These are phyloP conservation scores for Aspergillus wentii DNA, from an alignment of 495 filamentous ascomycete species.

Conservation along the genomic window DNA sequence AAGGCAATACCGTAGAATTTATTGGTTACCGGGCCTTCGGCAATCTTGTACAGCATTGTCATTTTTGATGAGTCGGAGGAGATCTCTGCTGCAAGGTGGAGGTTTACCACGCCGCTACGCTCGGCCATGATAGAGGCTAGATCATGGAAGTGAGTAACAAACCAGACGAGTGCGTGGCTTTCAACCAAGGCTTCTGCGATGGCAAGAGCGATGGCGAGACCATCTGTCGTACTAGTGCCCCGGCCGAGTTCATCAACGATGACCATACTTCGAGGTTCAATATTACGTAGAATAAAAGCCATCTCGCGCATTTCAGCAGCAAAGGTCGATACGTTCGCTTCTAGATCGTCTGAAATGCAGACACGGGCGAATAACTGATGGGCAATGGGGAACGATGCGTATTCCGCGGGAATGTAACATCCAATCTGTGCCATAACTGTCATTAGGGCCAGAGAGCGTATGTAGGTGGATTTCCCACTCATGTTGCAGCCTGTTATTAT, in stretches of 20 bases:
- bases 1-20: slow-evolving; percentile 75
- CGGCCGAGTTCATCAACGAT: slow-evolving; percentile 93
- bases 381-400: slow-evolving; percentile 75
- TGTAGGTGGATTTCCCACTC: slow-evolving; percentile 98
- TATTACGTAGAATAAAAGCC: slow-evolving; percentile 80
- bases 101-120: slow-evolving; percentile 68
- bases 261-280: slow-evolving; percentile 68
- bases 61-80: slow-evolving; percentile 47
- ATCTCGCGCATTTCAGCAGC: slow-evolving; percentile 94
- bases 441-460: slow-evolving; percentile 78
- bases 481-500: slow-evolving; percentile 97
- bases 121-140: slow-evolving; percentile 72
- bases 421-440: slow-evolving; percentile 92
- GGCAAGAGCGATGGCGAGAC: slow-evolving; percentile 81
- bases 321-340: slow-evolving; percentile 90
- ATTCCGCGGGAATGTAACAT: slow-evolving; percentile 81
- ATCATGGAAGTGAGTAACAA: slow-evolving; percentile 87
- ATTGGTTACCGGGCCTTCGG: slow-evolving; percentile 62
- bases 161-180: slow-evolving; percentile 75
- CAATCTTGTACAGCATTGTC: slow-evolving; percentile 82
- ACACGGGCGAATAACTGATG: slow-evolving; percentile 83
- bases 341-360: slow-evolving; percentile 81
- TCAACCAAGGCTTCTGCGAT: slow-evolving; percentile 82
- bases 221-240: slow-evolving; percentile 86
- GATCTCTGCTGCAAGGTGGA: slow-evolving; percentile 75